A percentile compares a stretch with the other conserved stretches of the same genome.
Conservation (phyloP, 23 red algal species). For the Gracilaria gracilis region DNA sequence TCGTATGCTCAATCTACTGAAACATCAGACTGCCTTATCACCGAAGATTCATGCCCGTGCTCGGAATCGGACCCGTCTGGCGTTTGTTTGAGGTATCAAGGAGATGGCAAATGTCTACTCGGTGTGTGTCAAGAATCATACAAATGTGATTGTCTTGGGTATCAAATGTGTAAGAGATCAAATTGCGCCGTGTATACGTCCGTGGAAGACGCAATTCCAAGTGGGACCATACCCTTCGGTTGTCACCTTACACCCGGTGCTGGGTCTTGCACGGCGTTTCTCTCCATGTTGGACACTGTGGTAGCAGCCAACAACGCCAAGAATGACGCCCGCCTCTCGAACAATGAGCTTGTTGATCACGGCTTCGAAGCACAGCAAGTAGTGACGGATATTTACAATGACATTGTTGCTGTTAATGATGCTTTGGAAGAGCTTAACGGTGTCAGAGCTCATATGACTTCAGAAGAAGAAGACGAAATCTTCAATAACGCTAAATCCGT, state of each 20-base stretch:
- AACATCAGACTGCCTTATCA: slow-evolving; percentile 21
- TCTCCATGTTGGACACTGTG: slow-evolving; percentile 23
- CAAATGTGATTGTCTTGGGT: slow-evolving; percentile 34
- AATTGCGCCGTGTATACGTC: slow-evolving; percentile 15
- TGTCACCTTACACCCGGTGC: slow-evolving; percentile 41
- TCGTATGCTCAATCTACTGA: slow-evolving; percentile 1
- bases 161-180: slow-evolving; percentile 30
- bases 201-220: slow-evolving; percentile 43
- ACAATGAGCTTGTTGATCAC: slow-evolving; percentile 1
- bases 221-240: slow-evolving; percentile 5
- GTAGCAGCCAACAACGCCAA: slow-evolving; percentile 11
- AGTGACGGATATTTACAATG: background rate
- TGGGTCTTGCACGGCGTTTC: slow-evolving; percentile 17
- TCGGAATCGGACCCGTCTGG: slow-evolving; percentile 19
- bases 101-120: slow-evolving; percentile 33
- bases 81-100: slow-evolving; percentile 16
- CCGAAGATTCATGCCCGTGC: slow-evolving; percentile 17
- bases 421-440: slow-evolving; percentile 15
- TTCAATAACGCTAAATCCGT: background rate
- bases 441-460: background rate
- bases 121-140: slow-evolving; percentile 25
- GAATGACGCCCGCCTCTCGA: background rate
- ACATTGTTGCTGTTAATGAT: background rate
- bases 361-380: background rate
- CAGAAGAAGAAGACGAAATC: background rate